A percentile compares a stretch with the other conserved stretches of the same genome.
phyloP scores from a whole-genome alignment of 2,329 filamentous ascomycete genomes.

The Aureobasidium sp. region DNA sequence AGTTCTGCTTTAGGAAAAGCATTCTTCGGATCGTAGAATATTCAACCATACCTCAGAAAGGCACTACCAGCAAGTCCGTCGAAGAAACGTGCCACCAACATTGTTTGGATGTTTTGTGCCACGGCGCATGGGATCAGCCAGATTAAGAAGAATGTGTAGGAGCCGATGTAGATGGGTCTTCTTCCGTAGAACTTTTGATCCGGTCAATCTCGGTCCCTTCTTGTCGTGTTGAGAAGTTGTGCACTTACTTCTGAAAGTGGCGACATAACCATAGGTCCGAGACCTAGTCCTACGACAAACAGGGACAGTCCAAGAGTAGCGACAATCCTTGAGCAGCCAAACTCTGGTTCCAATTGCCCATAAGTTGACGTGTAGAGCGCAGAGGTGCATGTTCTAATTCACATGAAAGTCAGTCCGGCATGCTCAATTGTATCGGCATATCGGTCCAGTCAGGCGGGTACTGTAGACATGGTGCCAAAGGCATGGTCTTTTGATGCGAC shows the following conservation, averaged over 20 bases:
- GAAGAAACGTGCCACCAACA: slow-evolving; percentile 71
- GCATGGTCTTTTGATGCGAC: neutral
- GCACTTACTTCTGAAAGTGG: slow-evolving; percentile 41
- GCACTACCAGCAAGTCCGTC: slow-evolving; percentile 60
- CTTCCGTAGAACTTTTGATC: slow-evolving; percentile 63
- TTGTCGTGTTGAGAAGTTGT: neutral
- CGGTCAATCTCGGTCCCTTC: neutral
- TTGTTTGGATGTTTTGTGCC: slow-evolving; percentile 69
- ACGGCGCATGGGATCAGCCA: slow-evolving; percentile 74
- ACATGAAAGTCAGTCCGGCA: neutral
- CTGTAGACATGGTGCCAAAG: neutral
- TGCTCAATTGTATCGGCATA: neutral
- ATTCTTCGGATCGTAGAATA: neutral
- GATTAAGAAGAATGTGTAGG: slow-evolving; percentile 65
- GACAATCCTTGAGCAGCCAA: slow-evolving; percentile 60
- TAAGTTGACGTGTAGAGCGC: slow-evolving; percentile 89
- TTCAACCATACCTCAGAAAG: slow-evolving; percentile 33
- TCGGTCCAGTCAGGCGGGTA: neutral
- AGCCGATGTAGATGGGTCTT: slow-evolving; percentile 67
- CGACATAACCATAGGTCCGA: slow-evolving; percentile 48
- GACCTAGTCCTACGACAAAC: slow-evolving; percentile 68
- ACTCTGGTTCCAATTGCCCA: slow-evolving; percentile 63
- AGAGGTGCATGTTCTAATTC: slow-evolving; percentile 57
- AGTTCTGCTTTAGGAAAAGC: neutral
- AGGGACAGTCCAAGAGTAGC: slow-evolving; percentile 73